Percentiles rank a stretch among this genome's conserved stretches.
These are phyloP conservation scores for Vanderwaltozyma yarrowii DNA, from an alignment of 805 yeast species.

Conservation along the genomic window DNA sequence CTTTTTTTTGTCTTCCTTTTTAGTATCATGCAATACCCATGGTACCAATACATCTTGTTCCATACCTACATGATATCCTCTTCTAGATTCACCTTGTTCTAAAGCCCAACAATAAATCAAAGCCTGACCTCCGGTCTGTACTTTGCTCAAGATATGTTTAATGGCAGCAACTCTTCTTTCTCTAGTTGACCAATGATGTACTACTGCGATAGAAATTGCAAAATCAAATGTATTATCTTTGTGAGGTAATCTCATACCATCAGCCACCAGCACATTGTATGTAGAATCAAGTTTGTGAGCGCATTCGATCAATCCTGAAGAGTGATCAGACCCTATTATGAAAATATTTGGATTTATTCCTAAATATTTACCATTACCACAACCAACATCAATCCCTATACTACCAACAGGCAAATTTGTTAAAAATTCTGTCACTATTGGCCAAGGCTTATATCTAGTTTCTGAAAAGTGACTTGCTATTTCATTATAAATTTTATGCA, in stretches of 20 bases:
- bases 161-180: conserved; percentile 74
- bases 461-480: conserved; percentile 90
- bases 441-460: conserved; percentile 96
- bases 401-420: conserved; percentile 38
- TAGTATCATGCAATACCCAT: conserved; percentile 65
- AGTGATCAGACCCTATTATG: conserved; percentile 66
- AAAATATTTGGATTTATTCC: conserved; percentile 56
- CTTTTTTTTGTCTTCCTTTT: conserved; percentile 12
- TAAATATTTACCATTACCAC: conserved; percentile 93
- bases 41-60: conserved; percentile 93
- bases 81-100: conserved; percentile 76
- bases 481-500: conserved; percentile 86
- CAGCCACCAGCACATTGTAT: conserved; percentile 63
- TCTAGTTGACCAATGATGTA: conserved; percentile 87
- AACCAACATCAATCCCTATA: conserved; percentile 87
- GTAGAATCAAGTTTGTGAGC: conserved; percentile 36
- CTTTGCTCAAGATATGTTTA: conserved; percentile 48
- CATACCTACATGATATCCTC: conserved; percentile 88
- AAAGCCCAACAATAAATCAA: conserved; percentile 94
- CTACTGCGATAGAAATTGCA: conserved; percentile 90
- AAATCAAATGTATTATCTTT: conserved; percentile 46
- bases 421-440: conserved; percentile 72
- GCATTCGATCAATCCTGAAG: conserved; percentile 57
- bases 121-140: conserved; percentile 54
- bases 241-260: conserved; percentile 63